A percentile compares a stretch with the other conserved stretches of the same genome.
These are phyloP conservation scores for Hordeum vulgare DNA, from an alignment of 176 grass and related monocot species.

Conservation along the genomic window DNA sequence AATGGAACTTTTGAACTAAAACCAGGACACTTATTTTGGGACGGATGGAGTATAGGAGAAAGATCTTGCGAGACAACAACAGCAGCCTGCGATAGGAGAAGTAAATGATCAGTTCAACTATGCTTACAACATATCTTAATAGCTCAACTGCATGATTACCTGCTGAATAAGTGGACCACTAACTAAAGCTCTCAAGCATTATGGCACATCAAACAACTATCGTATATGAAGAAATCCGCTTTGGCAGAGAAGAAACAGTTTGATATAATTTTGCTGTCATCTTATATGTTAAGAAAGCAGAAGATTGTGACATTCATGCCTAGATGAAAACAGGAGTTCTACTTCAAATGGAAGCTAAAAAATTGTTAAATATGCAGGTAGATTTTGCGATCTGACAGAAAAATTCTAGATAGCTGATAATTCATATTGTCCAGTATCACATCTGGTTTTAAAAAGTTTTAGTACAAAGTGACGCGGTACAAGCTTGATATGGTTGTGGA, in stretches of 20 bases:
- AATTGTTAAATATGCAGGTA: not conserved
- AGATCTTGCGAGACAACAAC: not conserved
- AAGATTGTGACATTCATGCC: not conserved
- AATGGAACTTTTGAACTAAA: too few species aligned
- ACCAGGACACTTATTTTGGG: too few species aligned
- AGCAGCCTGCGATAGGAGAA: not conserved
- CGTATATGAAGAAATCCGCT: not conserved
- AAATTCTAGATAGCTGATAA: not conserved
- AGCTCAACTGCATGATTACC: not conserved
- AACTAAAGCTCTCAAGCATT: not conserved
- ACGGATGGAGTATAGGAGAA: not conserved
- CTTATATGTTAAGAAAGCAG: not conserved
- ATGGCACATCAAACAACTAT: not conserved
- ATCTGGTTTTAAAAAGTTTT: not conserved
- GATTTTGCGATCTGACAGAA: not conserved
- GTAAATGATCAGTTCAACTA: not conserved
- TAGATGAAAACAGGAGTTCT: not conserved
- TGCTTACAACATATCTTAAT: too few species aligned
- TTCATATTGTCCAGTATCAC: not conserved
- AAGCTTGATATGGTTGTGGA: not conserved
- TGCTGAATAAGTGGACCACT: not conserved
- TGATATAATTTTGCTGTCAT: not conserved
- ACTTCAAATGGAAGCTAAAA: not conserved
- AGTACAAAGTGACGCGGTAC: not conserved
- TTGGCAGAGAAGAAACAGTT: not conserved